phyloP scores from a whole-genome alignment of 805 yeast species.

The Nakazawaea siamensis region DNA sequence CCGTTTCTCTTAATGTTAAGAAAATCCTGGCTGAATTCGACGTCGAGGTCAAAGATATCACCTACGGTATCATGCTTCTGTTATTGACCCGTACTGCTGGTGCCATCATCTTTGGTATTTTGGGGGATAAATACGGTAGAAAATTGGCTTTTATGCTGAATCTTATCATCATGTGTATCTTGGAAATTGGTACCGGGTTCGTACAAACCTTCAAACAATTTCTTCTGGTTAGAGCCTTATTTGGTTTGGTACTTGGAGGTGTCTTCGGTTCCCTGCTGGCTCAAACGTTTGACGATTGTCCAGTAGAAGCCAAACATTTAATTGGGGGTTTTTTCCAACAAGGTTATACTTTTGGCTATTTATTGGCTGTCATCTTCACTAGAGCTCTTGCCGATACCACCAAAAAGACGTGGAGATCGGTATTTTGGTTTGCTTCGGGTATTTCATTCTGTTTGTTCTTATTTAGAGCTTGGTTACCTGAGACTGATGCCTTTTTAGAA shows the following conservation, averaged over 20 bases:
- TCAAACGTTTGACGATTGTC: conserved; percentile 60
- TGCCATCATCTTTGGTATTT: conserved; percentile 55
- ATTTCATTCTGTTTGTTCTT: conserved; percentile 48
- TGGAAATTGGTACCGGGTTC: conserved; percentile 64
- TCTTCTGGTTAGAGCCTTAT: conserved; percentile 52
- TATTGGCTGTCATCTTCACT: conserved; percentile 55
- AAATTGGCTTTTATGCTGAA: conserved; percentile 56
- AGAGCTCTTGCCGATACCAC: conserved; percentile 37
- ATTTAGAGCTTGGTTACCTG: conserved; percentile 52
- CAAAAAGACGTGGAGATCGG: conserved; percentile 46
- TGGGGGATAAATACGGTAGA: conserved; percentile 58
- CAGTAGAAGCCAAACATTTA: conserved; percentile 49
- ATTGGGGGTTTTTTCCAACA: conserved; percentile 52
- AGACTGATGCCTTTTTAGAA: conserved; percentile 41
- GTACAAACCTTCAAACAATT: conserved; percentile 51
- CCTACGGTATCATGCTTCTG: conserved; percentile 70
- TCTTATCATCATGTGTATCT: conserved; percentile 39
- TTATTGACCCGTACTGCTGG: conserved; percentile 68
- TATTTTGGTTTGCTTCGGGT: conserved; percentile 65
- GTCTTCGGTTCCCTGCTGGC: conserved; percentile 59
- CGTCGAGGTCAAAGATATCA: conserved; percentile 37
- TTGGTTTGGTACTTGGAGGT: conserved; percentile 70
- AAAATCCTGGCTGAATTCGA: conserved; percentile 41
- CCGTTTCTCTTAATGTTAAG: conserved; percentile 47
- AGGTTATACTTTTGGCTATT: conserved; percentile 60